Evolutionary conservation across 192 early-diverging fungal genomes (phyloP).

Genomic region (Lobosporangium transversale): DNA sequence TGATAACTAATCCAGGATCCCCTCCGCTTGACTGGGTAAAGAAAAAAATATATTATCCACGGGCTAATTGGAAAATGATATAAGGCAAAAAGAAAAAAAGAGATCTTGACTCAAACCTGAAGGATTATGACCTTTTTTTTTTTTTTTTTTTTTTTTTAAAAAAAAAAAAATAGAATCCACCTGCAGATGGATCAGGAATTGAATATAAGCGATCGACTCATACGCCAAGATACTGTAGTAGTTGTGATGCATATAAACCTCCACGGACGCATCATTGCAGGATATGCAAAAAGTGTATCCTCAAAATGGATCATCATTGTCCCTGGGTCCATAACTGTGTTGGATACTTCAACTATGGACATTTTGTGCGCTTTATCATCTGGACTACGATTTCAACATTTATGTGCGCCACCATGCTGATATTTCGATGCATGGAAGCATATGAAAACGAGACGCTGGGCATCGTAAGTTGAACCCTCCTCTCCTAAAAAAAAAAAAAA

Average conservation of each 20-base stretch:
- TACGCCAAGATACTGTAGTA: constrained; percentile 76
- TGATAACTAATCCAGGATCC: constrained; percentile 80
- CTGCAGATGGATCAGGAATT: constrained; percentile 8
- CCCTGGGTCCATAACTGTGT: constrained; percentile 94
- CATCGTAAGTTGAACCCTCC: constrained; percentile 18
- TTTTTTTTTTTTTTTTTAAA: constrained; percentile 6
- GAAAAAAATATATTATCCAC: too few species aligned
- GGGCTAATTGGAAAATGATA: too few species aligned
- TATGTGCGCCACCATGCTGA: constrained; percentile 66
- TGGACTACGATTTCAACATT: constrained; percentile 69
- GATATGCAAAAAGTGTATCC: constrained; percentile 78
- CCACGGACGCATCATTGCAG: constrained; percentile 84
- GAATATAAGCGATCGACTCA: constrained; percentile 67
- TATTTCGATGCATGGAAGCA: constrained; percentile 60
- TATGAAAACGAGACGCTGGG: constrained; percentile 41
- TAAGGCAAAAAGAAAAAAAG: too few species aligned
- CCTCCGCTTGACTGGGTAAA: constrained; percentile 69
- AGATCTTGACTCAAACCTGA: neutral
- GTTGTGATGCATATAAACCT: constrained; percentile 72
- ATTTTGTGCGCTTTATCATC: constrained; percentile 84
- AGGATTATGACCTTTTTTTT: neutral
- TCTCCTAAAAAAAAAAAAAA: too few species aligned
- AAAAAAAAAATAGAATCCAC: constrained; percentile 2
- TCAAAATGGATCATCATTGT: constrained; percentile 91
- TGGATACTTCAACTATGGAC: constrained; percentile 74